Evolutionary conservation across 805 yeast species (phyloP).

Genomic region (Kuraishia capsulata): DNA sequence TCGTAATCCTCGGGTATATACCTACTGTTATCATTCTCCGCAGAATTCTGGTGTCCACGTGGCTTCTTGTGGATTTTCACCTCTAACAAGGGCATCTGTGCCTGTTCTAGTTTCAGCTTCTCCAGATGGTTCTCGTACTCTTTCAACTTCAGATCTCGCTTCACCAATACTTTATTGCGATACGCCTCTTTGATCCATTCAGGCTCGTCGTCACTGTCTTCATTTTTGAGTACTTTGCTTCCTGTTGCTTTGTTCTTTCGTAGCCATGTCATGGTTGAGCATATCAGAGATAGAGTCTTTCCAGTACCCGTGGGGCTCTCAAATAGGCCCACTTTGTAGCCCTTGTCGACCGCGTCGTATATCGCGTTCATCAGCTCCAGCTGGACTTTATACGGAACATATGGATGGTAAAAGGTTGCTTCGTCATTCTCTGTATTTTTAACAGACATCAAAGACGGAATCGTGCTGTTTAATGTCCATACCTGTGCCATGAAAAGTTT

Average conservation of each 20-base stretch:
- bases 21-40: no score
- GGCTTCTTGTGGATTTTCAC: constrained; percentile 5
- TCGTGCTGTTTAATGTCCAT: no score
- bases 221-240: constrained; percentile 10
- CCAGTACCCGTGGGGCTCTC: constrained; percentile 97
- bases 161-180: constrained; percentile 21
- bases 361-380: constrained; percentile 64
- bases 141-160: constrained; percentile 16
- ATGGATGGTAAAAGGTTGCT: constrained; percentile 60
- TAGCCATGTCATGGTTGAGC: constrained; percentile 81
- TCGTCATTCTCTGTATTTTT: no score
- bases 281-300: constrained; percentile 78
- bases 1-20: constrained; percentile 25
- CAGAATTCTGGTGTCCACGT: not conserved
- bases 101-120: constrained; percentile 4
- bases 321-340: constrained; percentile 64
- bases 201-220: constrained; percentile 32
- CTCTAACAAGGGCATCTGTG: constrained; percentile 10
- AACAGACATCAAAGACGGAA: no score
- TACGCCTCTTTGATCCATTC: constrained; percentile 24
- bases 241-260: constrained; percentile 34
- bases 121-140: constrained; percentile 34
- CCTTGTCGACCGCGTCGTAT: constrained; percentile 46
- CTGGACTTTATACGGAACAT: constrained; percentile 73
- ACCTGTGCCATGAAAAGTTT: no score